These are phyloP conservation scores for Candida saitoana DNA, from an alignment of 805 yeast genomes.

Conservation along the genomic window DNA sequence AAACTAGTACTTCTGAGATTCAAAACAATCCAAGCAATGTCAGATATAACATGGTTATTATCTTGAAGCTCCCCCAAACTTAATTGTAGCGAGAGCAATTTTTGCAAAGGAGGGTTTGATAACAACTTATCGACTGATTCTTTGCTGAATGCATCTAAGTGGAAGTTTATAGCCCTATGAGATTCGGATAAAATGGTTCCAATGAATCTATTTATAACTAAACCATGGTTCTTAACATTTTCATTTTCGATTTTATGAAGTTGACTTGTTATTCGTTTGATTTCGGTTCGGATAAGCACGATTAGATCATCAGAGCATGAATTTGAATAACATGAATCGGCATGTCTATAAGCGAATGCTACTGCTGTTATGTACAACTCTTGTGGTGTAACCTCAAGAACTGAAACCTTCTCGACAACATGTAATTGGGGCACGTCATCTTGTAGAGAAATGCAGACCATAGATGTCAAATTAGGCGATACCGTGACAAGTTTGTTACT, in stretches of 20 bases:
- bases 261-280: conserved; percentile 20
- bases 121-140: conserved; percentile 75
- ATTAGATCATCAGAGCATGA: conserved; percentile 68
- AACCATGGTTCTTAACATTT: conserved; percentile 5
- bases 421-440: conserved; percentile 11
- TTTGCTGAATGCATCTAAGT: conserved; percentile 57
- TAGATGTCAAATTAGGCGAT: conserved; percentile 50
- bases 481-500: conserved; percentile 35
- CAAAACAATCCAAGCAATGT: conserved; percentile 59
- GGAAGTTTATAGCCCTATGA: conserved; percentile 71
- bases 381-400: conserved; percentile 19
- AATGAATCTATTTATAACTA: conserved; percentile 26
- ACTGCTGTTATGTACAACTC: conserved; percentile 45
- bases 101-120: conserved; percentile 73
- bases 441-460: conserved; percentile 23
- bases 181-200: conserved; percentile 55
- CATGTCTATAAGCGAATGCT: conserved; percentile 62
- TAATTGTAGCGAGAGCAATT: conserved; percentile 65
- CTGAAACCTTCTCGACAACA: conserved; percentile 16
- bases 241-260: conserved; percentile 9
- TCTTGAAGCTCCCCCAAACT: conserved; percentile 48
- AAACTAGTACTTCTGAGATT: conserved; percentile 70
- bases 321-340: conserved; percentile 66
- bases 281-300: conserved; percentile 48
- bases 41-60: conserved; percentile 32